Evolutionary conservation across 768 basidiomycete species (phyloP).

Genomic region (Psilocybe tampanensis): DNA sequence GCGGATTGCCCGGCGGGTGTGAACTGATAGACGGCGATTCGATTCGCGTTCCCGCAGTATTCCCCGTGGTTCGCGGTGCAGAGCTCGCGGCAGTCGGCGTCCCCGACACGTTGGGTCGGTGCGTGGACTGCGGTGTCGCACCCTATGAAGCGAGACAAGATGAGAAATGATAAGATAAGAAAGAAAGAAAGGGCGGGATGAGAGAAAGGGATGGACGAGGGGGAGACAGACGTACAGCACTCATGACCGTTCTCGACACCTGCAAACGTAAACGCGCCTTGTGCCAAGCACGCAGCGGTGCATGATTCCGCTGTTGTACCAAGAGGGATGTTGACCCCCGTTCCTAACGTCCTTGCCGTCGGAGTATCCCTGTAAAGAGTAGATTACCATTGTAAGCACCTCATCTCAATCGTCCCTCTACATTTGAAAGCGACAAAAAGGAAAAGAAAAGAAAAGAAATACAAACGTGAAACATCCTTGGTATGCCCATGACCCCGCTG

Average conservation of each 20-base stretch:
- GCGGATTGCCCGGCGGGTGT: conserved; percentile 25
- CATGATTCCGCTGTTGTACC: conserved; percentile 53
- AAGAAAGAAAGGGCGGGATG: too few relatives aligned
- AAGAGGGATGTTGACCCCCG: conserved; percentile 41
- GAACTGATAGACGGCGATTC: conserved; percentile 39
- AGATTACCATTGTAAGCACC: background rate
- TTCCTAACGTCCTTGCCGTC: conserved; percentile 33
- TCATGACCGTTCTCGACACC: conserved; percentile 50
- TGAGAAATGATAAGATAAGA: background rate
- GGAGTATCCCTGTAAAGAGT: conserved; percentile 34
- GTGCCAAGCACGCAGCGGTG: conserved; percentile 46
- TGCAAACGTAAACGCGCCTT: conserved; percentile 39
- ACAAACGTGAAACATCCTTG: conserved; percentile 67
- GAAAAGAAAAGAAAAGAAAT: background rate
- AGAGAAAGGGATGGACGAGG: background rate
- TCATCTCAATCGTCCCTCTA: background rate
- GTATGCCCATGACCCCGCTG: conserved; percentile 46
- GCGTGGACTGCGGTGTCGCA: conserved; percentile 37
- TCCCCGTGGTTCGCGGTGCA: conserved; percentile 38
- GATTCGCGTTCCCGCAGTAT: conserved; percentile 43
- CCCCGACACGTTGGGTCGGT: conserved; percentile 37
- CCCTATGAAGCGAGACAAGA: conserved; percentile 28
- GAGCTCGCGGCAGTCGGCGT: conserved; percentile 43
- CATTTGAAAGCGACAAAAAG: background rate
- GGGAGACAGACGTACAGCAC: conserved; percentile 43